Conservation (phyloP, 1,284 basidiomycete genomes). For the Apiotrichum brassicae region DNA sequence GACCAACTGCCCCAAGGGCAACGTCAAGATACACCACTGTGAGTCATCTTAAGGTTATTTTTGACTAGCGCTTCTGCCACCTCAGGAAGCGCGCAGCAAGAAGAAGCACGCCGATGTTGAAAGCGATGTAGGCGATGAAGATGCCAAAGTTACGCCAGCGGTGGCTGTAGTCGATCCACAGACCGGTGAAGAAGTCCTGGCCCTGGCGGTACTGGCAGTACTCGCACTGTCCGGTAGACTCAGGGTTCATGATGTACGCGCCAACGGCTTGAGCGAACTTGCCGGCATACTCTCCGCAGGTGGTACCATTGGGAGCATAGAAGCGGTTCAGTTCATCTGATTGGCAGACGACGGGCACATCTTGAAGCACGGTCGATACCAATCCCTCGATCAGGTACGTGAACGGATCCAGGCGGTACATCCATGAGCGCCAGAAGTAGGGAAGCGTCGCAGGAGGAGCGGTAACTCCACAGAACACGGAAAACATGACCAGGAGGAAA, state of each 20-base stretch:
- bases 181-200: slow-evolving; percentile 26
- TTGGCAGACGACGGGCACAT: slow-evolving; percentile 61
- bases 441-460: slow-evolving; percentile 58
- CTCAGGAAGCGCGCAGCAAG: slow-evolving; percentile 64
- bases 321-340: slow-evolving; percentile 64
- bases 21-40: no score
- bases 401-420: slow-evolving; percentile 50
- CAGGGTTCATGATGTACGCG: slow-evolving; percentile 74
- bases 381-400: slow-evolving; percentile 64
- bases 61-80: slow-evolving; percentile 29
- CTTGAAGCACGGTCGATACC: slow-evolving; percentile 72
- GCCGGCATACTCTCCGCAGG: slow-evolving; percentile 63
- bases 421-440: slow-evolving; percentile 65
- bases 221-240: slow-evolving; percentile 49
- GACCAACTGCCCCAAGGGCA: no score
- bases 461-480: slow-evolving; percentile 73
- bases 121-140: slow-evolving; percentile 55
- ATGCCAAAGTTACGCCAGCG: slow-evolving; percentile 72
- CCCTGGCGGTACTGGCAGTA: slow-evolving; percentile 42
- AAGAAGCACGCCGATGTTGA: slow-evolving; percentile 67
- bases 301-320: slow-evolving; percentile 60
- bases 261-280: slow-evolving; percentile 59
- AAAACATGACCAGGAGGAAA: slow-evolving; percentile 62
- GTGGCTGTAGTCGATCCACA: slow-evolving; percentile 62
- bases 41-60: no score